Evolutionary conservation across 768 basidiomycete species (phyloP).

Genomic region (Panaeolus papilionaceus): DNA sequence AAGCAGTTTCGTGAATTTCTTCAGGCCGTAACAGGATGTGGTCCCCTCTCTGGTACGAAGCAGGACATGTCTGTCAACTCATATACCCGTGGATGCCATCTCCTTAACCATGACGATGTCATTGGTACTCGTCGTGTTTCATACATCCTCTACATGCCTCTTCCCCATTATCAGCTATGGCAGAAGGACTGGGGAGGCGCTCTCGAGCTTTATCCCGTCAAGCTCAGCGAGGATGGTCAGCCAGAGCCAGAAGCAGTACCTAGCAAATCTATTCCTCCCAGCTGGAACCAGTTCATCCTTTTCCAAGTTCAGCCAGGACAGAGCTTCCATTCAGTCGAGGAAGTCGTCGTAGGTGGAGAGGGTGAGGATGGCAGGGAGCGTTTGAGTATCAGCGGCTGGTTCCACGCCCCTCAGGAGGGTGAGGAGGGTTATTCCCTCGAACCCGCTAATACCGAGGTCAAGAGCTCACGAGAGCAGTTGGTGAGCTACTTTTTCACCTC

Average conservation of each 20-base stretch:
- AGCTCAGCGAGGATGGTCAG: conserved; percentile 61
- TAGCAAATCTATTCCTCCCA: conserved; percentile 71
- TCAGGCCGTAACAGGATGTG: conserved; percentile 88
- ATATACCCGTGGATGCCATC: conserved; percentile 90
- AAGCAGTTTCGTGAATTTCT: conserved; percentile 81
- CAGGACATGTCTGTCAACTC: conserved; percentile 96
- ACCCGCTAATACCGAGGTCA: conserved; percentile 47
- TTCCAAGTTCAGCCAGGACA: conserved; percentile 93
- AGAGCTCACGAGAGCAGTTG: conserved; percentile 92
- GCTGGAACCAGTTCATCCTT: conserved; percentile 90
- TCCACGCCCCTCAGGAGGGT: conserved; percentile 89
- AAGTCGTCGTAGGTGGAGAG: conserved; percentile 85
- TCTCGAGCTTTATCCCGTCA: conserved; percentile 88
- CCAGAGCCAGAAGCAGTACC: conserved; percentile 75
- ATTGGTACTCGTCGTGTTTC: conserved; percentile 94
- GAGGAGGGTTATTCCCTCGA: conserved; percentile 85
- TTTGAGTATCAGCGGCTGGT: conserved; percentile 96
- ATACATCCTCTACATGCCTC: conserved; percentile 96
- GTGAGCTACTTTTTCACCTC: conserved; percentile 55
- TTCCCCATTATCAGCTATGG: conserved; percentile 78
- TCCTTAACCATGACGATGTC: conserved; percentile 98
- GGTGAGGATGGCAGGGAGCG: conserved; percentile 73
- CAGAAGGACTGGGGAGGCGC: conserved; percentile 91
- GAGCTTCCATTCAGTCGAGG: conserved; percentile 97
- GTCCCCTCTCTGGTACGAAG: conserved; percentile 87